Base-by-base conservation (phyloP, 2,329 filamentous ascomycete genomes). In the Fusarium praegraminearum region DNA sequence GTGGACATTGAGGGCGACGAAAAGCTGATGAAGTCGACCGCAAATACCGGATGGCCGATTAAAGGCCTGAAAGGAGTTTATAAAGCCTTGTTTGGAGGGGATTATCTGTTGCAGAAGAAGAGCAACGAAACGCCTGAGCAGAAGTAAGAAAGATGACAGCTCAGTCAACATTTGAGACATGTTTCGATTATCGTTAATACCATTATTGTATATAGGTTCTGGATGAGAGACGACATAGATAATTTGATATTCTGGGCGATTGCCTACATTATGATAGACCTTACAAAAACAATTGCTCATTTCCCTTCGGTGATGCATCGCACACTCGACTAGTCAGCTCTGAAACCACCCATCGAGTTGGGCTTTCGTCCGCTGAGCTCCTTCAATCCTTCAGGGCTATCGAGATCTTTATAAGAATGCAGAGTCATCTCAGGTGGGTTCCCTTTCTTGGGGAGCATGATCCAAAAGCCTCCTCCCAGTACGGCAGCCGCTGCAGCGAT, bases 1-100 rank as follows among this genome's bases (percentile, higher is more conserved):
- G 85, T 86, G 1, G 81, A 83, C 38, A 76, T 81, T 5, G 78
- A 79, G 2, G 76, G 81, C 35, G 75, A 76, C 35, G 72, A 69
- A 12, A 76, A 73, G 16, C 76, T 69, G 38, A 73, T 76, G 65
- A 70, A 64, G 3, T 75, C 76, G n/a, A 78, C 80, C 36, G 76
- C 81, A 65, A 74, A 74, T 56, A 71, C 73, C 5, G 56, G 72
- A 8, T 81, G 84, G 78, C 84, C 84, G 1, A 70, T 85, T 40
- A 74, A 79, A 36, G 84, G 84, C 0, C 49, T 86, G 40, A 83
- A 80, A 36, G 84, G 84, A 1, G 83, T 85, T 2, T 81, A 81
- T 30, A 83, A 80, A 65, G 82, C 83, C 1, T 75, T 82, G 46
- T 71, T 76, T 22, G 83, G 83, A 0, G 80, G 82, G 0, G 83